Conservation (phyloP, 202 grass and related monocot genomes). For the Zoysia matrella region DNA sequence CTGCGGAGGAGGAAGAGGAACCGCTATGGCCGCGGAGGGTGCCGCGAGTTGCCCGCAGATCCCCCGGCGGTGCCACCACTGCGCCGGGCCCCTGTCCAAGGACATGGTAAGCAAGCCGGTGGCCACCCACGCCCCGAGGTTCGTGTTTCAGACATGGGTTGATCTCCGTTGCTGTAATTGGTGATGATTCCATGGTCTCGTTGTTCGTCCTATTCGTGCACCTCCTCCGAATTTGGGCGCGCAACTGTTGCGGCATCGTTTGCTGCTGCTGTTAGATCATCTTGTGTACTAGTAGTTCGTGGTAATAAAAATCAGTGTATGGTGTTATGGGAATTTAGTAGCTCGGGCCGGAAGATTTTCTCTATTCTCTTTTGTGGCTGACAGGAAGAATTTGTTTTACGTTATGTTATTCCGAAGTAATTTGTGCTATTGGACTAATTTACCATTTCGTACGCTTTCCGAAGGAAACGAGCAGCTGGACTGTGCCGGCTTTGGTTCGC, state of each 20-base stretch:
- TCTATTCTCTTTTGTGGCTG: too few species aligned
- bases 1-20: background rate
- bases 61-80: constrained; percentile 20
- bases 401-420: background rate
- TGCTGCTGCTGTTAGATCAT: background rate
- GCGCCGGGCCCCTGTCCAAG: constrained; percentile 52
- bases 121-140: background rate
- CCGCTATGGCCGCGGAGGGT: constrained; percentile 50
- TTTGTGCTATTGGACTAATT: background rate
- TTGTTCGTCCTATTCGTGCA: background rate
- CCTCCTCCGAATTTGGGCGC: background rate
- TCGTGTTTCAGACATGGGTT: background rate
- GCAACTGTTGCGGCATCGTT: background rate
- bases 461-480: constrained; percentile 88
- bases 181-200: background rate
- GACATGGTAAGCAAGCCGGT: constrained; percentile 72
- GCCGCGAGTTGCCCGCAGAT: constrained; percentile 29
- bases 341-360: background rate
- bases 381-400: background rate
- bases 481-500: constrained; percentile 64
- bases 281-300: background rate
- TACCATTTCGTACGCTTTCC: background rate
- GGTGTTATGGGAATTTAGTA: background rate
- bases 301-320: background rate
- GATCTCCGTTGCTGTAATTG: background rate